These are phyloP conservation scores for Colletotrichum theobromicola DNA, from an alignment of 2,329 filamentous ascomycete species.

Conservation along the genomic window DNA sequence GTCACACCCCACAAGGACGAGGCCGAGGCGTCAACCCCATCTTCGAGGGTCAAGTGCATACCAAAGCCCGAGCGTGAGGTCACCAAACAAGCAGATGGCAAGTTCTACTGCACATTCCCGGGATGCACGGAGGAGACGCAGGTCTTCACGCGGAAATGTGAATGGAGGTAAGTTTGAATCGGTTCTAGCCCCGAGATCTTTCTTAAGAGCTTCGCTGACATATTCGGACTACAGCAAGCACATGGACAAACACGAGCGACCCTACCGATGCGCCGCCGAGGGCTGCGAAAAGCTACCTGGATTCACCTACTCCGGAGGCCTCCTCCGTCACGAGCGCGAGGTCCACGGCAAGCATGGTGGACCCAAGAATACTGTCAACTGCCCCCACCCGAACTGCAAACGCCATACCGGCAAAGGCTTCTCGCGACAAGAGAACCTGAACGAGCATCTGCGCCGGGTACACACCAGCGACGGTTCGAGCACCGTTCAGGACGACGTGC, in stretches of 20 bases:
- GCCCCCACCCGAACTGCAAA: conserved; percentile 87
- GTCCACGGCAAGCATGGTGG: conserved; percentile 91
- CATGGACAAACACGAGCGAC: conserved; percentile 97
- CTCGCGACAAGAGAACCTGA: conserved; percentile 90
- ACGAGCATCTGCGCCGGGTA: conserved; percentile 91
- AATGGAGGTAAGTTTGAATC: conserved; percentile 79
- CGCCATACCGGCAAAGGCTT: conserved; percentile 88
- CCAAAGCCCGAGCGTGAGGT: conserved; percentile 64
- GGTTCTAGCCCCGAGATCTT: not conserved
- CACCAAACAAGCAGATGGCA: conserved; percentile 71
- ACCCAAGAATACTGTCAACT: conserved; percentile 86
- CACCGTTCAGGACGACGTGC: conserved; percentile 36
- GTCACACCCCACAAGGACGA: conserved; percentile 8
- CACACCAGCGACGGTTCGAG: conserved; percentile 64
- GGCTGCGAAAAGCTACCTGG: conserved; percentile 91
- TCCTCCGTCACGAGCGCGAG: conserved; percentile 89
- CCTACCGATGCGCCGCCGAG: conserved; percentile 83
- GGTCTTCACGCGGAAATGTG: conserved; percentile 82
- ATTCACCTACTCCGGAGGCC: conserved; percentile 92
- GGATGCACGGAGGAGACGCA: conserved; percentile 70
- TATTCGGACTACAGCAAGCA: conserved; percentile 71
- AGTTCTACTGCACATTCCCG: conserved; percentile 75
- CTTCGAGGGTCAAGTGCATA: conserved; percentile 55
- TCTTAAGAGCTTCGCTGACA: conserved; percentile 26
- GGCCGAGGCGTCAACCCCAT: conserved; percentile 17